These are phyloP conservation scores for Stromatinia cepivora DNA, from an alignment of 2,329 filamentous ascomycete species.

Conservation along the genomic window DNA sequence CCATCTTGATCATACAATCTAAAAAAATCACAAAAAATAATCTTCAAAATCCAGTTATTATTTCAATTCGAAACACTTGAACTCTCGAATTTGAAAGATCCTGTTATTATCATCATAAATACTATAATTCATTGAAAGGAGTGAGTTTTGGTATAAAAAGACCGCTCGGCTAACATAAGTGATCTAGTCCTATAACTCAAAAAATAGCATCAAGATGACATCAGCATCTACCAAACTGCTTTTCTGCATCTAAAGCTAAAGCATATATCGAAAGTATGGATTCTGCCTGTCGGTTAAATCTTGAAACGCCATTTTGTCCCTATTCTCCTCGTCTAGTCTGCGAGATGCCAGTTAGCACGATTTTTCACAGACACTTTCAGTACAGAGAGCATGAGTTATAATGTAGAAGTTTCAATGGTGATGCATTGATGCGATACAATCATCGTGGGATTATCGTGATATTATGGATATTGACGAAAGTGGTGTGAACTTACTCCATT, in stretches of 20 bases:
- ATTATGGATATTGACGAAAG: not conserved
- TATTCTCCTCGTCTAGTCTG: constrained; percentile 57
- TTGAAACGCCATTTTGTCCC: constrained; percentile 64
- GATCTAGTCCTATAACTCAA: not conserved
- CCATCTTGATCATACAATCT: no score
- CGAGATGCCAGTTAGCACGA: not conserved
- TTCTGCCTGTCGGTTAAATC: constrained; percentile 71
- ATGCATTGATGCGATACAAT: not conserved
- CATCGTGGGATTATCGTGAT: fast-evolving
- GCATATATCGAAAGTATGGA: constrained; percentile 60
- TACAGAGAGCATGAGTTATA: not conserved
- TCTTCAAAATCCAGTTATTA: no score
- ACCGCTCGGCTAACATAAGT: no score
- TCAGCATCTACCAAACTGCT: not conserved
- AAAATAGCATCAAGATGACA: not conserved
- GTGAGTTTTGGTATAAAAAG: no score
- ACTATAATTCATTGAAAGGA: no score
- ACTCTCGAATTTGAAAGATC: no score
- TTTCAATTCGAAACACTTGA: no score
- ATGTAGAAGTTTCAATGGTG: not conserved
- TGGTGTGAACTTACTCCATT: constrained; percentile 38
- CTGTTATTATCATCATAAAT: no score
- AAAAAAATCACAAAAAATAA: no score
- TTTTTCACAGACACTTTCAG: not conserved
- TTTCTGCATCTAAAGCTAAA: not conserved